Evolutionary conservation across 768 basidiomycete genomes (phyloP).

Genomic region (Lanmaoa pseudosensibilis): DNA sequence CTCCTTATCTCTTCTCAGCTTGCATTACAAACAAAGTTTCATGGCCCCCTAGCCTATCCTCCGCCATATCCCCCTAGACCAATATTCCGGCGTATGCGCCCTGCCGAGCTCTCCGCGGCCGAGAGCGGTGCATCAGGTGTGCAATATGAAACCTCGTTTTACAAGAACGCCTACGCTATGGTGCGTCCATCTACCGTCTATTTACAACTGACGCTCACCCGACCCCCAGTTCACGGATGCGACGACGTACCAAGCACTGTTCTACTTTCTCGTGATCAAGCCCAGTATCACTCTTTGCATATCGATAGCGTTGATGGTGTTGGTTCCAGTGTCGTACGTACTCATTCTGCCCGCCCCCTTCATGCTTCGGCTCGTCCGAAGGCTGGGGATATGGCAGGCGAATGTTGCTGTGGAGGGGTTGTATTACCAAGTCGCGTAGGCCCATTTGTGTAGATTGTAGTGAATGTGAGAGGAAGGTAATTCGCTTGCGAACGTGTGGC

Average conservation of each 20-base stretch:
- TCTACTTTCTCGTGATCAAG: slow-evolving; percentile 88
- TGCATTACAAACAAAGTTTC: slow-evolving; percentile 66
- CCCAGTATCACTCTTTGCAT: slow-evolving; percentile 74
- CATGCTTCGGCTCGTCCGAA: slow-evolving; percentile 60
- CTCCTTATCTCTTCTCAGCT: slow-evolving; percentile 44
- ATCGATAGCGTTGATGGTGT: slow-evolving; percentile 50
- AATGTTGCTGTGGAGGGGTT: slow-evolving; percentile 77
- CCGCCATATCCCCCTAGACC: slow-evolving; percentile 67
- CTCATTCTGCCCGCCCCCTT: slow-evolving; percentile 69
- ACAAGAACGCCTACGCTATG: slow-evolving; percentile 81
- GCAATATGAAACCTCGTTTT: slow-evolving; percentile 69
- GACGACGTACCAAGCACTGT: slow-evolving; percentile 80
- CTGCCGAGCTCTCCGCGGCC: slow-evolving; percentile 47
- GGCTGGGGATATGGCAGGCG: slow-evolving; percentile 80
- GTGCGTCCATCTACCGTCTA: slow-evolving; percentile 38
- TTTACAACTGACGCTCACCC: slow-evolving; percentile 7
- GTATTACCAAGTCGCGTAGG: slow-evolving; percentile 38
- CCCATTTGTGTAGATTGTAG: not conserved
- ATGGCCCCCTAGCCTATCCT: slow-evolving; percentile 62
- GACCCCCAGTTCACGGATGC: slow-evolving; percentile 68
- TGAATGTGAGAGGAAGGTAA: not conserved
- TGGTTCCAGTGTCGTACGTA: slow-evolving; percentile 57
- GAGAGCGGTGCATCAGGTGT: slow-evolving; percentile 44
- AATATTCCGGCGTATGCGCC: slow-evolving; percentile 67
- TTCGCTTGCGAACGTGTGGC: slow-evolving; percentile 31